These are phyloP conservation scores for Phyllostachys edulis DNA, from an alignment of 176 grass and related monocot species.

Conservation along the genomic window DNA sequence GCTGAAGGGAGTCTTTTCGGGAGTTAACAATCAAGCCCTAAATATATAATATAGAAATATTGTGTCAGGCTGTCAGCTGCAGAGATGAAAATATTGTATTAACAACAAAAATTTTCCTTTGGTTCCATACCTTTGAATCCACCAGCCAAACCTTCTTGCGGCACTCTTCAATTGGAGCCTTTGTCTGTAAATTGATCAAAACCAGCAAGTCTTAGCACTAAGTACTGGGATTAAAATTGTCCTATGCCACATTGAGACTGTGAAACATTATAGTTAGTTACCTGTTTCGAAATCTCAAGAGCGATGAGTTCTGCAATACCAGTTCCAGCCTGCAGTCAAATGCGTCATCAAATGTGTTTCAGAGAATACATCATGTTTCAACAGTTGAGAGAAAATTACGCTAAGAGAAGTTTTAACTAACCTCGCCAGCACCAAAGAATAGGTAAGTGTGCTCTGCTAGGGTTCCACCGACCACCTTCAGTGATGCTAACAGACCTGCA, in stretches of 20 bases:
- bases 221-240: constrained; percentile 9
- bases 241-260: not conserved
- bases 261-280: constrained; percentile 33
- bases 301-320: constrained; percentile 99
- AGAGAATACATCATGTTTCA: constrained; percentile 18
- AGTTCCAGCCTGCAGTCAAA: constrained; percentile 84
- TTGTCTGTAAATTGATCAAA: constrained; percentile 55
- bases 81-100: constrained; percentile 25
- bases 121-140: constrained; percentile 78
- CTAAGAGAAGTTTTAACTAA: constrained; percentile 31
- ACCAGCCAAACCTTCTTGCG: constrained; percentile 95
- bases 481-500: constrained; percentile 76
- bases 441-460: constrained; percentile 92
- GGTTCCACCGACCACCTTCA: constrained; percentile 82
- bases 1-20: constrained; percentile 65
- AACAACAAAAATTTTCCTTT: constrained; percentile 1
- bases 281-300: constrained; percentile 94
- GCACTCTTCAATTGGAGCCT: constrained; percentile 81
- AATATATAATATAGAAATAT: constrained; percentile 43
- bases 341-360: constrained; percentile 20
- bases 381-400: not conserved
- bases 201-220: constrained; percentile 29
- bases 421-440: constrained; percentile 99
- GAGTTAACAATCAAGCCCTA: constrained; percentile 92
- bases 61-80: constrained; percentile 15